Base-by-base conservation (phyloP, 2,329 filamentous ascomycete genomes). In the Aureobasidium musti region DNA sequence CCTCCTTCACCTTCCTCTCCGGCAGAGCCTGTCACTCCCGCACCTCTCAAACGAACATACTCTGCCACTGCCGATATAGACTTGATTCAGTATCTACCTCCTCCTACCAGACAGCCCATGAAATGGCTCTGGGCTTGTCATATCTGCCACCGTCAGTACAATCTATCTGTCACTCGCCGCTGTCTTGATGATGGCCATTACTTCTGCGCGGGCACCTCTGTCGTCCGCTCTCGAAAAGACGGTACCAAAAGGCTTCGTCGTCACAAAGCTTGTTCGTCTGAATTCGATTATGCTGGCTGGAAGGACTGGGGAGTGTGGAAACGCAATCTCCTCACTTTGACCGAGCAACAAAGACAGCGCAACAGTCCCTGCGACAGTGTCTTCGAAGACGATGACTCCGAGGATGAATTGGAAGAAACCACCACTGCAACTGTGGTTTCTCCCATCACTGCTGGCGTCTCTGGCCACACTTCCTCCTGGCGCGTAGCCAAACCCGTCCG, bases 101-200 rank as follows among this genome's bases (percentile, higher is more conserved):
- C 73, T 19, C 73, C 72, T 1, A 73, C 77, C 0, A 67, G 72
- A 5, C 67, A 73, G 1, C 78, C 79, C 0, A 74, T 82, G 4
- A 70, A 72, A 23, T 85, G 83, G 83, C 73, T 82, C 39, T 86
- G 83, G 83, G 77, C 79, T 69, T 85, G 83, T 71, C 83, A 86
- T 71, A 72, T 80, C 50, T 86, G 83, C 74, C 73, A 75, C 43
- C 76, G 74, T 21, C 76, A 74, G 13, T 86, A 85, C 72, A 74
- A 76, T 1, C 76, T 86, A 2, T 79, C 77, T 23, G 79, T 79
- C 2, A 86, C 83, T 0, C 79, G 81, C 0, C 80, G 83, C 63
- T 85, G 83, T 67, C 79, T 85, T 8, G 77, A 82, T 53, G 83
- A 85, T 69, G 83, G 83, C 1, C 83, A 86, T 72, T 74, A 76